Evolutionary conservation across 768 basidiomycete genomes (phyloP), one percentile per base, ranked within the genome.

Genomic region (Sporobolomyces phaffii): DNA sequence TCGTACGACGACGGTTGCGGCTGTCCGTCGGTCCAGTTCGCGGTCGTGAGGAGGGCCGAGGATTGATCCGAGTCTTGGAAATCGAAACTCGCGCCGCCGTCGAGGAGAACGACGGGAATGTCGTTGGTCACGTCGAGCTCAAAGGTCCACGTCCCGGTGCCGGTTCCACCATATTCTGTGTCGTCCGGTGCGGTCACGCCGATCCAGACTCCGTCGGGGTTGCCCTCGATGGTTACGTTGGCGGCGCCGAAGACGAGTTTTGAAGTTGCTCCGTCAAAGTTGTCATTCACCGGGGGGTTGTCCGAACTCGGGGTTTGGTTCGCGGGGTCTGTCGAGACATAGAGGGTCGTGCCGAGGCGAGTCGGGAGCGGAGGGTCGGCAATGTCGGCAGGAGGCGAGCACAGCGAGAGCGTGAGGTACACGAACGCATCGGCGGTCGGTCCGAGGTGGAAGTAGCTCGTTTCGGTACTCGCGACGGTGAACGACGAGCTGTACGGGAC

Each of bases 51-150:
- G 18, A 75, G 66, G 14, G 71, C 74, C 36, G 45, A 26, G 7
- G 57, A 34, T 44, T 56, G 43, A 45, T 72, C 72, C 14, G 69
- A 47, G 54, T 75, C 74, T 13, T 66, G 68, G 49, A 67, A 60
- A 18, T 56, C 15, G 43, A 67, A 58, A 22, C 72, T 41, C 6
- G 65, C 66, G 1, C n/a, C 29, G 20, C 44, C 58, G 15, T 64
- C 56, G 18, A 45, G n/a, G 5, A 56, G 20, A 17, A 62, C 63
- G 45, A 64, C 28, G 5, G 66, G 66, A 36, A 29, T 34, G 5
- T 33, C 62, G 5, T 43, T 41, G 44, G 54, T 64, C 20, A 72
- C 52, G 9, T 64, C 67, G 14, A 75, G 62, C 57, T 71, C 62
- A 47, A 70, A 75, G 11, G 15, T 41, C 71, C 71, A 73, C 2